Evolutionary conservation across 169 alveolate genomes (phyloP), one percentile per base, ranked within the genome.

Genomic region (Babesia divergens): DNA sequence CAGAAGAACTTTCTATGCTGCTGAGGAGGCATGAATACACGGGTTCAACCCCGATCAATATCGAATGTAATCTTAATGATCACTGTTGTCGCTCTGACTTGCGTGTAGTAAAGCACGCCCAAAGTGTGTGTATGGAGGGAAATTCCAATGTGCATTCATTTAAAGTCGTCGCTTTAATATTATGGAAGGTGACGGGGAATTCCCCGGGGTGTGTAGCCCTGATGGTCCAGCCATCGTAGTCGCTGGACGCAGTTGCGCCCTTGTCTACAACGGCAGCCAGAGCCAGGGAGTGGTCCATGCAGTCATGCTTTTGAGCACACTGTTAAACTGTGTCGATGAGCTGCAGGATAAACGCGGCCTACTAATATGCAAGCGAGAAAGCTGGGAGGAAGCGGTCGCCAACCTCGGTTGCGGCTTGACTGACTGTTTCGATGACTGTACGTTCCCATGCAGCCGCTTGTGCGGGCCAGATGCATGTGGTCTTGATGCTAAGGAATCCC

Each of bases 1-100:
- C 44, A 77, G 20, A 77, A 40, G 74, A 68, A 68, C 67, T 77
- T 77, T 64, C 50, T 77, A 18, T 77, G 86, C 67, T 77, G 86
- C 65, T 77, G 59, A 65, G 28, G 6, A 8, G 16, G n/a, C 13
- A 46, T 46, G 54, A 6, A 11, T 20, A 11, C 31, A 6, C 31
- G 28, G 37, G 56, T 1, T 13, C 28, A 26, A 22, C 18, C 18
- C 28, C 28, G 6, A 20, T 49, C 9, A 13, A 49, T 20, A 49
- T 49, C 56, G 28, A 49, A 2, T 13, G n/a, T 18, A 20, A 13
- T 18, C 34, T 3, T 22, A 49, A 49, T 49, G 7, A 18, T 49
- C 28, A 7, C 16, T 40, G 47, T 40, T 13, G 47, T 40, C 20
- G 47, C 47, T 40, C 16, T 40, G 47, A 13, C 11, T 40, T 40